A percentile compares a stretch with the other conserved stretches of the same genome.
Conservation (phyloP, 2,329 filamentous ascomycete species). For the Fusarium pseudocircinatum region DNA sequence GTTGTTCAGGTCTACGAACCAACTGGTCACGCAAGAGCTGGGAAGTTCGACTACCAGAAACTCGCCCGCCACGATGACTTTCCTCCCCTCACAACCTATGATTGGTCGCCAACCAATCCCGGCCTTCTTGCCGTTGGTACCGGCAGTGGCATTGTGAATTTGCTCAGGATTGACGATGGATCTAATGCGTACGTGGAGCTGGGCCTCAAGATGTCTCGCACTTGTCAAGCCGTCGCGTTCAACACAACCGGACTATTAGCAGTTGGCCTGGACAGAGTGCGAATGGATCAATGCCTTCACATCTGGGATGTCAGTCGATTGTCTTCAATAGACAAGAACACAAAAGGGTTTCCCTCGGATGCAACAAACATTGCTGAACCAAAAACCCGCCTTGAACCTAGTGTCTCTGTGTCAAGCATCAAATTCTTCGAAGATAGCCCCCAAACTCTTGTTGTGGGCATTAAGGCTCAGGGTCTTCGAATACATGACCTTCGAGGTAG, state of each 20-base stretch:
- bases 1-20: conserved; percentile 71
- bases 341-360: conserved; percentile 61
- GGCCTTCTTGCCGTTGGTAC: conserved; percentile 80
- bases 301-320: conserved; percentile 81
- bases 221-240: conserved; percentile 84
- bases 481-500: conserved; percentile 82
- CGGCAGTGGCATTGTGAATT: conserved; percentile 76
- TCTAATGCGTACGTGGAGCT: conserved; percentile 73
- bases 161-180: conserved; percentile 77
- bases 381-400: conserved; percentile 67
- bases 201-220: conserved; percentile 77
- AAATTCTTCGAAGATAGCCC: conserved; percentile 84
- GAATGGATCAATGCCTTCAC: conserved; percentile 84
- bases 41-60: conserved; percentile 66
- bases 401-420: conserved; percentile 82
- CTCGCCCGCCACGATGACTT: conserved; percentile 70
- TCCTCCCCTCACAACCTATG: conserved; percentile 71
- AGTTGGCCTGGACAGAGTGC: conserved; percentile 81
- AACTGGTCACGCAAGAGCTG: conserved; percentile 65
- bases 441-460: conserved; percentile 77
- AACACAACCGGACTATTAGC: conserved; percentile 77
- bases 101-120: conserved; percentile 71
- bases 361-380: conserved; percentile 64
- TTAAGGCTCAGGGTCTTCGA: conserved; percentile 78
- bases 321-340: conserved; percentile 57